Conservation (phyloP, 78 protist genomes). For the Dictyostelium firmibasis region DNA sequence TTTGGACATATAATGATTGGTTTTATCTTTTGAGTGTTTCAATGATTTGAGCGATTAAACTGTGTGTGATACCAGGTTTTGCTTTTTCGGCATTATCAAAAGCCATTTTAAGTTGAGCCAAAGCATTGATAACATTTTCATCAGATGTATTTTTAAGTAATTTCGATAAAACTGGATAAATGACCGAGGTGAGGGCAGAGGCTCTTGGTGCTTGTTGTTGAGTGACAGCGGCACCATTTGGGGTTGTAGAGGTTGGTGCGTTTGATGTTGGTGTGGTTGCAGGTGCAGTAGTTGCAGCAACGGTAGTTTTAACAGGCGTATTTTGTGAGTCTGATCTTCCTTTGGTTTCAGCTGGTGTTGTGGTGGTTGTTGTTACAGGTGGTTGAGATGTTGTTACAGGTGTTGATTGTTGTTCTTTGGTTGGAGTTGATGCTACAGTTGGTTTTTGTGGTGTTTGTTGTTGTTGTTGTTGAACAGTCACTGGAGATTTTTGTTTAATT, state of each 20-base stretch:
- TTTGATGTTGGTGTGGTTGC: neutral
- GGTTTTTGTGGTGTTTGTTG: neutral
- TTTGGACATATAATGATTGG: neutral
- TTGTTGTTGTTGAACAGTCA: neutral
- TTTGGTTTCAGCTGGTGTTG: constrained; percentile 6
- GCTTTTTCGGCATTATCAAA: constrained; percentile 85
- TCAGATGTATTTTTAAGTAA: constrained; percentile 68
- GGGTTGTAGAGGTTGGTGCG: neutral
- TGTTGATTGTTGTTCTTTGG: neutral
- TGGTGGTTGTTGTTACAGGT: constrained; percentile 16
- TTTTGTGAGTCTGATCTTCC: neutral
- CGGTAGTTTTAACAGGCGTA: neutral
- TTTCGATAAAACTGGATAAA: constrained; percentile 80
- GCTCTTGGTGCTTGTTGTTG: constrained; percentile 40
- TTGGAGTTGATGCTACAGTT: constrained; percentile 24
- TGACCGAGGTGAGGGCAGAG: constrained; percentile 76
- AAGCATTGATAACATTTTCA: constrained; percentile 76
- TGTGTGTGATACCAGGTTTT: constrained; percentile 82
- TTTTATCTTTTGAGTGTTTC: constrained; percentile 75
- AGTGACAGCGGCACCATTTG: constrained; percentile 16
- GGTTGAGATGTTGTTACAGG: neutral
- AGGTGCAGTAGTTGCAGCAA: constrained; percentile 13
- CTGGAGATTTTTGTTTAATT: constrained; percentile 42
- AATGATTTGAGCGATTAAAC: constrained; percentile 79
- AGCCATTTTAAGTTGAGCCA: constrained; percentile 83